These are phyloP conservation scores for Fusarium hostae DNA, from an alignment of 2,329 filamentous ascomycete species.

Conservation along the genomic window DNA sequence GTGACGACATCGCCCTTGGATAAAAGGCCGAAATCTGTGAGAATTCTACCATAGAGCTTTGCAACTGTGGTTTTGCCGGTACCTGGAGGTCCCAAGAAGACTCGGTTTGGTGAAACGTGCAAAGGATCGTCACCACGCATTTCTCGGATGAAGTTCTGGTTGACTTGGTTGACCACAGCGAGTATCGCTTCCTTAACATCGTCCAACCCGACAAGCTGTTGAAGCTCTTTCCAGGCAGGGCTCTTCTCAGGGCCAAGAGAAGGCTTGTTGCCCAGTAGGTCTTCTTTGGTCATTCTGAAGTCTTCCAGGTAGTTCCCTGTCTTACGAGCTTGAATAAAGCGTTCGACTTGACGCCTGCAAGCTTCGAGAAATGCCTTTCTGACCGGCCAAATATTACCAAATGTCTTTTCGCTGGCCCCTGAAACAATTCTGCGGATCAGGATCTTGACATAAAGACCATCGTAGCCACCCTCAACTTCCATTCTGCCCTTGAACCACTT, in stretches of 20 bases:
- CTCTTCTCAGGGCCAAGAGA: conserved; percentile 62
- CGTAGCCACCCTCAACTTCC: conserved; percentile 66
- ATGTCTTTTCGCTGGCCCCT: conserved; percentile 70
- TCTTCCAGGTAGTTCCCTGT: conserved; percentile 42
- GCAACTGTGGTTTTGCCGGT: conserved; percentile 81
- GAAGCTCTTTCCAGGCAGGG: conserved; percentile 67
- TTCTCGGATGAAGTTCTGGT: conserved; percentile 73
- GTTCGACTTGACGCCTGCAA: conserved; percentile 66
- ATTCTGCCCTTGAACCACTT: conserved; percentile 66
- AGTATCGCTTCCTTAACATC: conserved; percentile 66
- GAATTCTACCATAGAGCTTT: conserved; percentile 74
- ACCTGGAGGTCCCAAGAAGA: conserved; percentile 77
- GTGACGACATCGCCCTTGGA: conserved; percentile 64
- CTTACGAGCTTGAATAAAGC: conserved; percentile 57
- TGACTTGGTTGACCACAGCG: conserved; percentile 61
- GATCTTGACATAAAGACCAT: conserved; percentile 72
- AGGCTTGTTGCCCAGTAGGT: conserved; percentile 76
- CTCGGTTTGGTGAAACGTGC: conserved; percentile 70
- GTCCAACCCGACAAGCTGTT: conserved; percentile 66
- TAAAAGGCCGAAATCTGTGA: conserved; percentile 73
- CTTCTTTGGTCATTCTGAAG: conserved; percentile 64
- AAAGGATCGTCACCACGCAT: conserved; percentile 67
- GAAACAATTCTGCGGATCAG: conserved; percentile 68
- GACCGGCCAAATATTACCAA: conserved; percentile 76
- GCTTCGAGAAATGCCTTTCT: conserved; percentile 65